Percentiles rank a stretch among this genome's conserved stretches.
Conservation (phyloP, 108 stramenopile species). For the Chaetoceros muelleri region DNA sequence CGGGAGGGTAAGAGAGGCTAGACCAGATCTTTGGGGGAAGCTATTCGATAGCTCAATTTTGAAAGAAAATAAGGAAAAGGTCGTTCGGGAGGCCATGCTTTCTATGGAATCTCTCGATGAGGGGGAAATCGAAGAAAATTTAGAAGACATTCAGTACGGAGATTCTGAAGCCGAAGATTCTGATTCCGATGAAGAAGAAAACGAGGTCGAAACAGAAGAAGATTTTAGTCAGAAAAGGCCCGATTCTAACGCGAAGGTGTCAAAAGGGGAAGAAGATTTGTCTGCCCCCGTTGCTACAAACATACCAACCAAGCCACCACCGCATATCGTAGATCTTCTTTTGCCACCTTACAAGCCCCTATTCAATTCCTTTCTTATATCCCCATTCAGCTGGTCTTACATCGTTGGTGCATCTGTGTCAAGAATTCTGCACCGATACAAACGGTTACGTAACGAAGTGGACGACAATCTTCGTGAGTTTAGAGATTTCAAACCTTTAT, state of each 20-base stretch:
- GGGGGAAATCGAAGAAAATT: conserved; percentile 37
- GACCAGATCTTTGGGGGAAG: conserved; percentile 55
- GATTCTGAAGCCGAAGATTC: conserved; percentile 50
- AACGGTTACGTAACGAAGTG: conserved; percentile 67
- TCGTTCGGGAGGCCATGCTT: conserved; percentile 52
- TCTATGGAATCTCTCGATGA: conserved; percentile 59
- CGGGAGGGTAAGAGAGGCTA: conserved; percentile 54
- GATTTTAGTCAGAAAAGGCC: conserved; percentile 13
- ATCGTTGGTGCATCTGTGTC: conserved; percentile 58
- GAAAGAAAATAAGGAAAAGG: conserved; percentile 39
- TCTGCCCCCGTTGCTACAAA: conserved; percentile 30
- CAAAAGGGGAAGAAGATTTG: conserved; percentile 37
- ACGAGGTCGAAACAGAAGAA: conserved; percentile 8
- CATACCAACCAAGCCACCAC: conserved; percentile 61
- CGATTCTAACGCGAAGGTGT: conserved; percentile 8
- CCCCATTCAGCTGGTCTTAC: conserved; percentile 60
- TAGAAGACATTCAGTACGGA: conserved; percentile 49
- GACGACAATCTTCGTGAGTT: conserved; percentile 64
- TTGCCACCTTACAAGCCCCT: conserved; percentile 71
- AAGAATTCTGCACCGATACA: conserved; percentile 69
- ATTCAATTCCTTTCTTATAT: conserved; percentile 38
- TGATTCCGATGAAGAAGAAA: conserved; percentile 42
- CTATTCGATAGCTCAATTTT: conserved; percentile 1
- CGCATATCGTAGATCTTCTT: conserved; percentile 66
- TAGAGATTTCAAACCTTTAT: conserved; percentile 44